Base-by-base conservation (phyloP, 164 flowering plant genomes). In the Platanus orientalis region DNA sequence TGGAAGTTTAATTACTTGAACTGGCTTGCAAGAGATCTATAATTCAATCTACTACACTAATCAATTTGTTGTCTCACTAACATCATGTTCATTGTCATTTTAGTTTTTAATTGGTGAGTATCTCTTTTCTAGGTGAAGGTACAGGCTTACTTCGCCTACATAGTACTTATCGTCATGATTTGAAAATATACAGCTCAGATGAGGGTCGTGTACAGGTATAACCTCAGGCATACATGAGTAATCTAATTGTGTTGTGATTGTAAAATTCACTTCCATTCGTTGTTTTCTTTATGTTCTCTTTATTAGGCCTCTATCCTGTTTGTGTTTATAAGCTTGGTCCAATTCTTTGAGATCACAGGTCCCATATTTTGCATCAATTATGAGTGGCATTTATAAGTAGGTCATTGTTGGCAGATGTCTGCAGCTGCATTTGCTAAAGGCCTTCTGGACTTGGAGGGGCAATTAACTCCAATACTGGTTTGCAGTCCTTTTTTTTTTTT, bases 361-460 rank as follows among this genome's bases (percentile, higher is more conserved):
- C 29, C 49, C 55, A 27, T 21, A 34, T 32, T 48, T 39, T 58
- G 53, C 25, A 48, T 28, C 54, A 47, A 27, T 58, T 47, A 28
- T 47, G 26, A 20, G 12, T 57, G 3, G 6, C 57, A 44, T 52
- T n/a, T n/a, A n/a, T n/a, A 21, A 60, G 16, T 45, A 25, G 39
- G 55, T 67, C 27, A 50, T 47, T 75, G 34, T 48, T 70, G 47
- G 26, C 88, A 93, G 98, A 89, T 93, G 98, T 93, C 98, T 66
- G 99, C 97, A 44, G 99, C 99, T 73, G 99, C 99, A 68, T 95
- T 95, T 83, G 99, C 99, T 32, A 95, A 95, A 76, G 99, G 99
- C 53, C 92, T 95, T 28, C 96, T 95, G 52, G 99, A 95, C 68
- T 85, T 95, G 67, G 99, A 95, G 81, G 99, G 99, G 57, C 97